Base-by-base conservation (phyloP, 352 stramenopile species). In the Pythium chondricola region DNA sequence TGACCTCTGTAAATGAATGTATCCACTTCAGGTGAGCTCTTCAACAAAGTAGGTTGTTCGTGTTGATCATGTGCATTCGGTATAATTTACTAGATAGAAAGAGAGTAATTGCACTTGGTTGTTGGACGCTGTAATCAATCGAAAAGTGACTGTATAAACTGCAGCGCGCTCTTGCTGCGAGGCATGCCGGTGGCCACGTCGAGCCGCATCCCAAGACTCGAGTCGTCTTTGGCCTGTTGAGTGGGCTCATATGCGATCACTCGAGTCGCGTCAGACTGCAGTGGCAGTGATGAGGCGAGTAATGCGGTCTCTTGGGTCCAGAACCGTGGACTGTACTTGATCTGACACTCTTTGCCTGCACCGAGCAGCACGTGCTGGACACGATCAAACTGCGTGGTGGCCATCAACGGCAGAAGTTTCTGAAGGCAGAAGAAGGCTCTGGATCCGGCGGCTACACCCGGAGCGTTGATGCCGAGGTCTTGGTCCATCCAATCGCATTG, bases 351-450 rank as follows among this genome's bases (percentile, higher is more conserved):
- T 37, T 83, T 73, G 3, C 67, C 74, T 2, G 71, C 64, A 7
- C 76, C 76, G 3, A 86, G 67, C 6, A 88, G 61, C 17, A 83
- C 36, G 27, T 82, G 69, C 58, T 85, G 66, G 30, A 81, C 67
- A 16, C 58, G 65, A 36, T 78, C 63, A 24, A 76, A 72, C 39
- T 81, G 70, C 6, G 65, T 60, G 25, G 67, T 56, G n/a, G 71
- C 52, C 60, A 88, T 82, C 22, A 86, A 71, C 0, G 61, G 61
- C n/a, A 85, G 47, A 2, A 88, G 51, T 33, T 74, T 71, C 46
- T 88, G 77, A 11, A 88, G 61, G 40, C 74, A 86, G 48, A 72
- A 82, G 44, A 88, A 85, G 0, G 61, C 59, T n/a, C 65, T 58
- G 5, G 71, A 74, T 3, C 65, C 74, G 17, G 53, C 49, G 22